Evolutionary conservation across 768 basidiomycete genomes (phyloP), one percentile per base, ranked within the genome.

Genomic region (Tricholoma matsutake): DNA sequence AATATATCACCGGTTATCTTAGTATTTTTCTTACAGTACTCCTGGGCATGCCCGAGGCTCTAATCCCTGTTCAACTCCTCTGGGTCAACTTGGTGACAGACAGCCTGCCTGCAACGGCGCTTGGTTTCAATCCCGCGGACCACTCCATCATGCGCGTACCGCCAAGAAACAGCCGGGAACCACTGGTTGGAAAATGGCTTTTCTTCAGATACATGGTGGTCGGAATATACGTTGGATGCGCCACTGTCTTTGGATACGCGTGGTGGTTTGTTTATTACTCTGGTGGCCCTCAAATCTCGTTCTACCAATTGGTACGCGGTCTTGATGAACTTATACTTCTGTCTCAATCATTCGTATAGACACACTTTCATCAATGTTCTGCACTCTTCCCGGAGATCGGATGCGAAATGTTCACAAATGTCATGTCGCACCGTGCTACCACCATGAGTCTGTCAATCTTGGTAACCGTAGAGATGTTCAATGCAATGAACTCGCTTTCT

Each of bases 61-160:
- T 99, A 58, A 98, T 98, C 68, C 95, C 95, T 45, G 95, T 98
- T 14, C 96, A 99, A 82, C 81, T 99, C 45, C 88, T 99, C 56
- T 98, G 95, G 94, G 96, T 98, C 71, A 99, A 98, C 76, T 79
- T 98, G 59, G 94, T 98, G 64, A 98, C 96, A 56, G 96, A 97
- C 78, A 92, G 93, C 78, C 80, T 97, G 43, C 96, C 96, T 1
- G 96, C 96, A 6, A 98, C 95, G 37, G 96, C 96, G 1, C 87
- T 99, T 49, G 96, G 97, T 51, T 98, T 99, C 81, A 98, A 99
- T 74, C 96, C 95, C 3, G 85, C 96, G 2, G 96, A 99, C 70
- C 94, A 95, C 73, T 89, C 89, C 41, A 98, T 98, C 74, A 99
- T 99, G 96, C 86, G 89, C 4, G 86, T 94, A 2, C 95, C 96